Base-by-base conservation (phyloP, 495 filamentous ascomycete genomes). In the Gamarada debralockiae region DNA sequence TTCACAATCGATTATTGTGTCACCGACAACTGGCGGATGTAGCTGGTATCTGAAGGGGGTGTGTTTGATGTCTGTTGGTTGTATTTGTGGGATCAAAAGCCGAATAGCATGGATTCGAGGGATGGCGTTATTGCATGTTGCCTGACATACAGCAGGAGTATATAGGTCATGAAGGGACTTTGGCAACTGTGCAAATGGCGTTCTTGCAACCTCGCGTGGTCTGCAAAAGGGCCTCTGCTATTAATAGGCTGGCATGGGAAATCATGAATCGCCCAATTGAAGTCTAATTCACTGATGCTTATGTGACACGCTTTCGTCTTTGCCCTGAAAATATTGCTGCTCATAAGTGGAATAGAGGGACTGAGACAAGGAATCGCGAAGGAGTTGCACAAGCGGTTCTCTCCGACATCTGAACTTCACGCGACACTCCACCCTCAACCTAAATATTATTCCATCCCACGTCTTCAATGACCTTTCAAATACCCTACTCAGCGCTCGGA, bases 181-280 rank as follows among this genome's bases (percentile, higher is more conserved):
- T 49, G 22, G 0, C 15, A 10, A n/a, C n/a, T n/a, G 7, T 49
- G 21, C 42, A 42, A 15, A 45, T 17, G 47, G 53, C 53, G 47
- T 55, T 53, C 51, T 39, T 40, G 42, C 51, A 25, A 48, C 25
- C 52, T 18, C 43, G 36, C 46, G 21, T 27, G 53, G 47, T 45
- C 21, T 55, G 52, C 52, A 55, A 14, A 45, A 33, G 22, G 51
- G 14, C 37, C n/a, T n/a, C n/a, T n/a, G n/a, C n/a, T n/a, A 39
- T 39, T 7, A 39, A 20, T 6, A 39, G 18, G 18, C 18, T 39
- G 14, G 7, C 14, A 47, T 47, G 37, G 14, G n/a, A 39, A 39
- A 20, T 7, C 37, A 29, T 29, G 27, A 29, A 29, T n/a, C n/a
- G n/a, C n/a, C n/a, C n/a, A n/a, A n/a, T n/a, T n/a, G n/a, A n/a